These are phyloP conservation scores for Dissophora ornata DNA, from an alignment of 192 early-diverging fungal genomes.

Conservation along the genomic window DNA sequence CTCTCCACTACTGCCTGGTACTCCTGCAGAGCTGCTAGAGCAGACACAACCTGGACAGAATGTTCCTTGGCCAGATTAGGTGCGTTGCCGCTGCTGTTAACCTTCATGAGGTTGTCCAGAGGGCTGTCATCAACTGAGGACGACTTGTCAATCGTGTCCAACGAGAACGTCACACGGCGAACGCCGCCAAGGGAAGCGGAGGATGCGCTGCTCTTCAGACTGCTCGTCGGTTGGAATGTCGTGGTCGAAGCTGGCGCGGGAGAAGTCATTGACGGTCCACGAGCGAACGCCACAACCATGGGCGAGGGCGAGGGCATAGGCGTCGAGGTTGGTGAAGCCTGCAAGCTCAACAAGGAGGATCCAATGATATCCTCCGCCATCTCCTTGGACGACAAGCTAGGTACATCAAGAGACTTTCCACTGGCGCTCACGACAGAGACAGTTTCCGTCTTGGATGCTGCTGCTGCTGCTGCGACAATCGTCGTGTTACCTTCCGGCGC, in stretches of 20 bases:
- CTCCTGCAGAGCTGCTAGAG: neutral
- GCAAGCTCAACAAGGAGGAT: neutral
- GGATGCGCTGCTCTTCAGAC: conserved; percentile 27
- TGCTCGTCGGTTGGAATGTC: conserved; percentile 3
- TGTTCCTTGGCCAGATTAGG: conserved; percentile 5
- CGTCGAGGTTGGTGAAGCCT: conserved; percentile 15
- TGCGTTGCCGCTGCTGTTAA: neutral
- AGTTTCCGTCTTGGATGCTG: neutral
- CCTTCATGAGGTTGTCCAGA: conserved; percentile 10
- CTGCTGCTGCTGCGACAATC: conserved; percentile 1
- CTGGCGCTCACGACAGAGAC: neutral
- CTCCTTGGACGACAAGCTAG: neutral
- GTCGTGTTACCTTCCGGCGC: neutral
- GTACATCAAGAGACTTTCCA: neutral
- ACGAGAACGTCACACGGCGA: conserved; percentile 41
- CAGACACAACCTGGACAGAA: conserved; percentile 14
- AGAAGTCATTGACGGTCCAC: conserved; percentile 6
- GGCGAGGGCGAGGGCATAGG: conserved; percentile 36
- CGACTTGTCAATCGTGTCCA: conserved; percentile 41
- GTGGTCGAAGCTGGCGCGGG: neutral
- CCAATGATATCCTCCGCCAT: neutral
- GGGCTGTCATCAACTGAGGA: conserved; percentile 15
- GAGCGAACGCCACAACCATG: conserved; percentile 11
- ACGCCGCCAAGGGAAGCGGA: neutral
- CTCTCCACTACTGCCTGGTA: neutral